These are phyloP conservation scores for Phanerochaete sordida DNA, from an alignment of 768 basidiomycete genomes.

Conservation along the genomic window DNA sequence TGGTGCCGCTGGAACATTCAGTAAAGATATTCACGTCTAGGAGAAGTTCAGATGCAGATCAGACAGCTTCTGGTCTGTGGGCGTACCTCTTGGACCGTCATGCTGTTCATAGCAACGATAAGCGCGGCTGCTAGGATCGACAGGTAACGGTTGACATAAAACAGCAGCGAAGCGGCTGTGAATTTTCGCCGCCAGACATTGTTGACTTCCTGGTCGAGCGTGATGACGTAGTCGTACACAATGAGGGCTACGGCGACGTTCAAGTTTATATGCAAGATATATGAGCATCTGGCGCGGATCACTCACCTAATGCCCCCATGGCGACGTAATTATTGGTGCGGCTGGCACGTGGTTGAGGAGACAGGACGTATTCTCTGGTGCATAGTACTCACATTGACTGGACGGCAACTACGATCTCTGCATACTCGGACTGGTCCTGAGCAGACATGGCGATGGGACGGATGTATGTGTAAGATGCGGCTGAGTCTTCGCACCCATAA, in stretches of 20 bases:
- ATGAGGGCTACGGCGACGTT: background rate
- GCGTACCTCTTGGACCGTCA: background rate
- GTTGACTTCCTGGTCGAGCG: background rate
- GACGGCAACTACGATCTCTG: background rate
- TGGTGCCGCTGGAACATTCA: too few species aligned
- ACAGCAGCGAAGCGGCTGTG: background rate
- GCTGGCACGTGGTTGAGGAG: background rate
- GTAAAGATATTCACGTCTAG: background rate
- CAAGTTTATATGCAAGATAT: background rate
- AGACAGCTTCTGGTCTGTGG: background rate
- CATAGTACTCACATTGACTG: background rate
- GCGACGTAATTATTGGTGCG: background rate
- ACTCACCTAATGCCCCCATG: background rate
- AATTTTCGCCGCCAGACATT: slow-evolving; percentile 3
- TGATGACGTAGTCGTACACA: slow-evolving; percentile 1
- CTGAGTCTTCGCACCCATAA: too few species aligned
- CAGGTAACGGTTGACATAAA: slow-evolving; percentile 2
- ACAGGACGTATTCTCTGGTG: background rate
- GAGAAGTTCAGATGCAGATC: background rate
- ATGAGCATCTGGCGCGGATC: background rate
- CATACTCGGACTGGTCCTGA: background rate
- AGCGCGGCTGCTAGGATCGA: background rate
- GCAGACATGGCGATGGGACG: background rate
- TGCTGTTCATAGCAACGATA: background rate
- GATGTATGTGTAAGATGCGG: too few species aligned